Base-by-base conservation (phyloP, 2,329 filamentous ascomycete genomes). In the Fusarium newnesense region DNA sequence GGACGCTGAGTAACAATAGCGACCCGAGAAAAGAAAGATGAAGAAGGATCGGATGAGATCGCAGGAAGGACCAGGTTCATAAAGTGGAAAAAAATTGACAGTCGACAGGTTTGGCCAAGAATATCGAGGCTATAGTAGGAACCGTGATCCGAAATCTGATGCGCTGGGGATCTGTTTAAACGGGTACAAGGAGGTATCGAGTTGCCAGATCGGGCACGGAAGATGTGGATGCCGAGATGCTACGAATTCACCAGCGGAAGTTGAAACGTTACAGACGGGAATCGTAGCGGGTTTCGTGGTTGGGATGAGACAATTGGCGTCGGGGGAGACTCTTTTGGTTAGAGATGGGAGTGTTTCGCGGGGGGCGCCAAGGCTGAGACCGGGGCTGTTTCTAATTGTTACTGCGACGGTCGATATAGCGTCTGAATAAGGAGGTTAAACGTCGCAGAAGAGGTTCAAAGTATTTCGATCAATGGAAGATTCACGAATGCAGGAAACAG, bases 211-310 rank as follows among this genome's bases (percentile, higher is more conserved):
- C 67, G 42, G 59, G 59, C 43, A 64, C 74, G 74, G 75, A 67
- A 66, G 40, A 52, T 66, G 49, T 44, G 43, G 53, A 57, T 66
- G 72, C 75, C 75, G 75, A 72, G 72, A 65, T 50, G 26, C 42
- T 54, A 39, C 52, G 53, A 61, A 63, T 62, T 67, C 61, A 64
- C 64, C 68, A 70, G 64, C 47, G 49, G 67, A 56, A 68, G 74
- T 77, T 78, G 75, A 78, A 68, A 78, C 76, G 76, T 77, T 66
- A 73, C 69, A 76, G 69, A 69, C 49, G 47, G 28, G 60, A 50
- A 60, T 54, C 46, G 64, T 60, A 66, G 67, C 52, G 47, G 67
- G 70, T 67, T 72, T 67, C 63, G 61, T 37, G 67, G 57, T 49
- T 30, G 50, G 57, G 60, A 56, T 78, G 77, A 79, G 77, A 79